Percentiles rank a stretch among this genome's conserved stretches.
Evolutionary conservation across 352 stramenopile species (phyloP).

Genomic region (Globisporangium paddicum): DNA sequence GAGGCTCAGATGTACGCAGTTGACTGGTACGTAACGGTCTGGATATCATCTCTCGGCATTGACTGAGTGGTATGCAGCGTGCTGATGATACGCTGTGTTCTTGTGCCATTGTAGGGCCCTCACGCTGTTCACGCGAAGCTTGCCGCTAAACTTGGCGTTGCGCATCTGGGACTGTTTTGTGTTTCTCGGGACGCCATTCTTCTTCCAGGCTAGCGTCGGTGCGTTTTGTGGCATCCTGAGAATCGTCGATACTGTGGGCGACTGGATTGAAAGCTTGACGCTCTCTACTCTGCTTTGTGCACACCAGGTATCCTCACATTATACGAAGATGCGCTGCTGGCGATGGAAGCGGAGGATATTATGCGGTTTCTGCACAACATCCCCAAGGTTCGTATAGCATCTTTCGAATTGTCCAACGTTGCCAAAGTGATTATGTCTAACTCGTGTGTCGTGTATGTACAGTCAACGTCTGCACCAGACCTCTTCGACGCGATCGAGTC

Average conservation of each 20-base stretch:
- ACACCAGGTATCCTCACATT: conserved; percentile 54
- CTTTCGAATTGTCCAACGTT: background rate
- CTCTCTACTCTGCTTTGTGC: background rate
- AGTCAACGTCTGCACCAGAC: conserved; percentile 49
- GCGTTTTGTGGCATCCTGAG: background rate
- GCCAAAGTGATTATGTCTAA: background rate
- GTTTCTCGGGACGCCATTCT: conserved; percentile 72
- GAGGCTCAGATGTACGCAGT: conserved; percentile 86
- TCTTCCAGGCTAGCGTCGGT: conserved; percentile 87
- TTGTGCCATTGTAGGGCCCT: conserved; percentile 41
- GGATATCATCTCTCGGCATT: background rate
- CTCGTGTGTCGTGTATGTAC: background rate
- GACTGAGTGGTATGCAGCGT: background rate
- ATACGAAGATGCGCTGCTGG: conserved; percentile 63
- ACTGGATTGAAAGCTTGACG: background rate
- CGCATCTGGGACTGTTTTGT: conserved; percentile 85
- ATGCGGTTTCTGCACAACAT: conserved; percentile 83
- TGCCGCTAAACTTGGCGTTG: conserved; percentile 68
- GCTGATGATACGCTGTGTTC: background rate
- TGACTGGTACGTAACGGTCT: conserved; percentile 54
- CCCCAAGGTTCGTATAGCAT: conserved; percentile 29
- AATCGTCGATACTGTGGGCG: background rate
- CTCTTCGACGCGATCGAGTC: conserved; percentile 64
- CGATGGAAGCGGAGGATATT: conserved; percentile 70
- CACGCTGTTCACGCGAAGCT: conserved; percentile 73